Evolutionary conservation across 257 asterid genomes (phyloP).

Genomic region (Gentiana macrophylla): DNA sequence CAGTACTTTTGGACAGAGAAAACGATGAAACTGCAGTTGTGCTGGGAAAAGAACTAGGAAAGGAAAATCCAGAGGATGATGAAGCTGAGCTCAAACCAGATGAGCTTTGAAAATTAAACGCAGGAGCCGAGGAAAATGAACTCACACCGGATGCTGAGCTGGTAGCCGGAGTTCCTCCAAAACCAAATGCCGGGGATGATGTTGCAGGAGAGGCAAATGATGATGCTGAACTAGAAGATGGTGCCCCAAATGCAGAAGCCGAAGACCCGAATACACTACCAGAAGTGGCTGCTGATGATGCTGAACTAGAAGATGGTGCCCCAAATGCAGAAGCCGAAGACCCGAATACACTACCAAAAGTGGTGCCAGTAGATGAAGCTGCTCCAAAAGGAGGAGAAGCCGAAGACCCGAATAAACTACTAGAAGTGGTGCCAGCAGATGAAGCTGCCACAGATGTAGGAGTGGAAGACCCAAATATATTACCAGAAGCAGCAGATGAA

Average conservation of each 20-base stretch:
- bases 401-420: slow-evolving; percentile 10
- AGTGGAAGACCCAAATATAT: slow-evolving; percentile 3
- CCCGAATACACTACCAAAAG: slow-evolving; percentile 1
- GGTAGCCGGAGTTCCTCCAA: slow-evolving; percentile 5
- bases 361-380: slow-evolving; percentile 8
- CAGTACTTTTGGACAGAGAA: slow-evolving; percentile 17
- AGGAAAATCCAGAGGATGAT: slow-evolving; percentile 12
- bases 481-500: slow-evolving; percentile 23
- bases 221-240: slow-evolving; percentile 22
- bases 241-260: slow-evolving; percentile 19
- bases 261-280: slow-evolving; percentile 3
- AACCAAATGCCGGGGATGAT: slow-evolving; percentile 23
- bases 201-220: slow-evolving; percentile 27
- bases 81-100: slow-evolving; percentile 9
- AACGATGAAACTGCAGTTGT: slow-evolving; percentile 16
- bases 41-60: slow-evolving; percentile 4
- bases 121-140: not conserved
- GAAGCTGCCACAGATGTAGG: slow-evolving; percentile 10
- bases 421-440: slow-evolving; percentile 2
- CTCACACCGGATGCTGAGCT: not conserved
- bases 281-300: slow-evolving; percentile 8
- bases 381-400: slow-evolving; percentile 14
- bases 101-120: slow-evolving; percentile 2
- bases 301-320: slow-evolving; percentile 12
- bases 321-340: slow-evolving; percentile 3